These are phyloP conservation scores for Aspergillus tubingensis DNA, from an alignment of 2,329 filamentous ascomycete genomes.

Conservation along the genomic window DNA sequence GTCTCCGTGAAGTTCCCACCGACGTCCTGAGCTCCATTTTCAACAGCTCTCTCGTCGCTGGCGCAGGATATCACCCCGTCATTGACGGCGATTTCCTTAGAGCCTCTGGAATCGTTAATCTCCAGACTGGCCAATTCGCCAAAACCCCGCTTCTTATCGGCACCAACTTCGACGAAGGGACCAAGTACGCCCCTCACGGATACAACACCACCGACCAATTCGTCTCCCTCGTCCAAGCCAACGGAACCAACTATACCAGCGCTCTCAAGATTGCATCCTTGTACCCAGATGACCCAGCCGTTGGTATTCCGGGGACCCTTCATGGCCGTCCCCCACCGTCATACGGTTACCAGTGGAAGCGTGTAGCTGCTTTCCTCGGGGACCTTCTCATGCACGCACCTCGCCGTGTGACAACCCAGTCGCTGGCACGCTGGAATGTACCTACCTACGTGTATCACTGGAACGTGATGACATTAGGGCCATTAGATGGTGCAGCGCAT, in stretches of 20 bases:
- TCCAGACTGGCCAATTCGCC: slow-evolving; percentile 8
- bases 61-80: slow-evolving; percentile 5
- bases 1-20: slow-evolving; percentile 11
- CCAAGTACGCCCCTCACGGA: background rate
- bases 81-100: slow-evolving; percentile 12
- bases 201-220: slow-evolving; percentile 7
- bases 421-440: slow-evolving; percentile 10
- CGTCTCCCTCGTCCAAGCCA: background rate
- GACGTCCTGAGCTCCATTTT: slow-evolving; percentile 6
- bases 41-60: slow-evolving; percentile 3
- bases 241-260: background rate
- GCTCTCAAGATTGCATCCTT: background rate
- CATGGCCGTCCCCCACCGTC: slow-evolving; percentile 4
- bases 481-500: slow-evolving; percentile 13
- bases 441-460: slow-evolving; percentile 18
- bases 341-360: slow-evolving; percentile 15
- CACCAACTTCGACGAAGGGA: slow-evolving; percentile 15
- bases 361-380: slow-evolving; percentile 11
- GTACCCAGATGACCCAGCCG: slow-evolving; percentile 2
- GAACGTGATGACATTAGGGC: slow-evolving; percentile 12
- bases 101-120: background rate
- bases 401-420: slow-evolving; percentile 13
- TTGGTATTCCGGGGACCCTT: slow-evolving; percentile 6
- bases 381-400: slow-evolving; percentile 17
- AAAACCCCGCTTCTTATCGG: slow-evolving; percentile 13